phyloP scores from a whole-genome alignment of 768 basidiomycete genomes.

The Lactarius evosmus region DNA sequence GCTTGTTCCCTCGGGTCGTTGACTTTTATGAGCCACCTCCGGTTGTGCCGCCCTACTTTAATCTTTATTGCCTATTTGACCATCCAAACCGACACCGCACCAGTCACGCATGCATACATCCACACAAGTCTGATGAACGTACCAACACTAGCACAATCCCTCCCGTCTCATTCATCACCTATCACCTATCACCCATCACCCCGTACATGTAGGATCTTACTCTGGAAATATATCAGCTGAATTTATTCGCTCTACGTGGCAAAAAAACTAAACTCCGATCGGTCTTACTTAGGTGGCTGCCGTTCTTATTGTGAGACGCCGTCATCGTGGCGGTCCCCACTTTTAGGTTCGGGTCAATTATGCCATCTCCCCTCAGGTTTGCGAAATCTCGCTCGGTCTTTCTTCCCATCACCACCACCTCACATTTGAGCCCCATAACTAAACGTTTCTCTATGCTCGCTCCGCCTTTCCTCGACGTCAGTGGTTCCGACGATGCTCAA shows the following conservation, averaged over 20 bases:
- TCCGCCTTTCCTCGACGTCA: neutral
- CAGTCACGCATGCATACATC: neutral
- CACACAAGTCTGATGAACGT: too few species aligned
- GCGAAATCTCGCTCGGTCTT: constrained; percentile 1
- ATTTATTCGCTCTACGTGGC: neutral
- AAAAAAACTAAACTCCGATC: neutral
- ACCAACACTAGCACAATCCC: neutral
- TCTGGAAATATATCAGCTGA: neutral
- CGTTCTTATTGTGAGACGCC: neutral
- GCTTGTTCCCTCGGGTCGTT: neutral
- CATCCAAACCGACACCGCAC: neutral
- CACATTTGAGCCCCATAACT: neutral
- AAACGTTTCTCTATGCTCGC: constrained; percentile 6
- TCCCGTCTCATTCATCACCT: too few species aligned
- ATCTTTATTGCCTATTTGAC: neutral
- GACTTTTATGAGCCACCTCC: neutral
- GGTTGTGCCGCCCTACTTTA: too few species aligned
- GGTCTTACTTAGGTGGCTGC: neutral
- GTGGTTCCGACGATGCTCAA: constrained; percentile 21
- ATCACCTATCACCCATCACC: too few species aligned
- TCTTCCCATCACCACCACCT: neutral
- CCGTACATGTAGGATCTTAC: neutral
- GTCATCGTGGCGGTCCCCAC: constrained; percentile 14
- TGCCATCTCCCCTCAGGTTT: neutral
- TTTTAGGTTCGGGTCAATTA: constrained; percentile 2